phyloP scores from a whole-genome alignment of 2,329 filamentous ascomycete genomes.

The Stachybotrys elegans region DNA sequence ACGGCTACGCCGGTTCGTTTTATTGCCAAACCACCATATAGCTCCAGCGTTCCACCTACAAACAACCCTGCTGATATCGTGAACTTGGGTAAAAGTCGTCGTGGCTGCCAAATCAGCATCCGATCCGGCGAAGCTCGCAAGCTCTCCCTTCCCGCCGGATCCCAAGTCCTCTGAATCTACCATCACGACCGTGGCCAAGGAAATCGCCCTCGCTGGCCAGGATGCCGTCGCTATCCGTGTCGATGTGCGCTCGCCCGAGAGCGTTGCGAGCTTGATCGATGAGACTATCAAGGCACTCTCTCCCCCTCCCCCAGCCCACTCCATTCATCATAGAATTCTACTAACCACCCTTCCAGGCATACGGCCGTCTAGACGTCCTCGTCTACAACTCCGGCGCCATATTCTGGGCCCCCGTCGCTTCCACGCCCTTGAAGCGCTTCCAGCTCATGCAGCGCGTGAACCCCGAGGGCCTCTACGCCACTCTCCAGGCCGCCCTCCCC shows the following conservation, averaged over 20 bases:
- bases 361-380: constrained; percentile 65
- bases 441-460: constrained; percentile 74
- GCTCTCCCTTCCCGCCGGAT: constrained; percentile 63
- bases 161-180: constrained; percentile 72
- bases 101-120: constrained; percentile 73
- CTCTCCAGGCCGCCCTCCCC: constrained; percentile 64
- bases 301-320: background rate
- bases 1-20: constrained; percentile 61
- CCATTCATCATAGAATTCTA: constrained; percentile 1
- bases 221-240: constrained; percentile 62
- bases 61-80: too few relatives aligned
- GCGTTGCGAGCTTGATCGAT: constrained; percentile 55
- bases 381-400: constrained; percentile 84
- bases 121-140: constrained; percentile 45
- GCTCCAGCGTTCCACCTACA: background rate
- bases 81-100: constrained; percentile 66
- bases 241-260: constrained; percentile 62
- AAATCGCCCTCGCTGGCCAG: constrained; percentile 63
- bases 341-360: constrained; percentile 30
- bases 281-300: constrained; percentile 40
- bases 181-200: constrained; percentile 72
- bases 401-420: constrained; percentile 72
- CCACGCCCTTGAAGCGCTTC: constrained; percentile 72
- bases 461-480: constrained; percentile 69
- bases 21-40: too few relatives aligned